A percentile compares a stretch with the other conserved stretches of the same genome.
phyloP scores from a whole-genome alignment of 768 basidiomycete species.

The Suillus lakei region DNA sequence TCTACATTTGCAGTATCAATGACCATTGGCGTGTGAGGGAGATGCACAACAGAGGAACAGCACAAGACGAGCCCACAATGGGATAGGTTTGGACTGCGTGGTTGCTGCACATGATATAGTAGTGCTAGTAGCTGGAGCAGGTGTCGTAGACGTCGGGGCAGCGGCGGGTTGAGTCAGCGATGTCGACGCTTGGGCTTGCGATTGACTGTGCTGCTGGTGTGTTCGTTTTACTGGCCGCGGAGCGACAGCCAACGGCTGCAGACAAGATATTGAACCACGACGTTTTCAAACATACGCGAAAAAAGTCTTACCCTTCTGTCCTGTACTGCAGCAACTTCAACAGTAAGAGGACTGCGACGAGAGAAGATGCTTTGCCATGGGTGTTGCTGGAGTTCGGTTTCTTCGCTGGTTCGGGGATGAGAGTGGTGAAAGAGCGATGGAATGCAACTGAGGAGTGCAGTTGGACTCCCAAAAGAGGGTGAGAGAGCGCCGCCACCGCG shows the following conservation, averaged over 20 bases:
- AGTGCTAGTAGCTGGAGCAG: not conserved
- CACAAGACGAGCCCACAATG: not conserved
- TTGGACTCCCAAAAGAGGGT: not conserved
- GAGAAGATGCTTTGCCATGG: not conserved
- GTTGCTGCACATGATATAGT: not conserved
- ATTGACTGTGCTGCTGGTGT: not conserved
- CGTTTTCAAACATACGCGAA: not conserved
- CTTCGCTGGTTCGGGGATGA: not conserved
- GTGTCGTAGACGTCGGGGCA: not conserved
- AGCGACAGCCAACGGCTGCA: not conserved
- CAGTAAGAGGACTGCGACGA: not conserved
- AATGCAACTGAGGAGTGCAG: not conserved
- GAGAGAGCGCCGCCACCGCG: not conserved
- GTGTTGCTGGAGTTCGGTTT: not conserved
- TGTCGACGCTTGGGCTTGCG: not conserved
- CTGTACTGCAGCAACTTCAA: not conserved
- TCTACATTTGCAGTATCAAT: not conserved
- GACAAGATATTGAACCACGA: not conserved
- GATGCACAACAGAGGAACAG: not conserved
- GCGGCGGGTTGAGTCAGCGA: not conserved
- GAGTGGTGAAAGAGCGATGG: not conserved
- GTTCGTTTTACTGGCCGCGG: not conserved
- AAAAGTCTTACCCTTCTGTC: not conserved
- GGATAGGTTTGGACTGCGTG: not conserved
- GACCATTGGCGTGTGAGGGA: not conserved